A percentile compares a stretch with the other conserved stretches of the same genome.
Evolutionary conservation across 305 asterid species (phyloP).

Genomic region (Fraxinus velutina): DNA sequence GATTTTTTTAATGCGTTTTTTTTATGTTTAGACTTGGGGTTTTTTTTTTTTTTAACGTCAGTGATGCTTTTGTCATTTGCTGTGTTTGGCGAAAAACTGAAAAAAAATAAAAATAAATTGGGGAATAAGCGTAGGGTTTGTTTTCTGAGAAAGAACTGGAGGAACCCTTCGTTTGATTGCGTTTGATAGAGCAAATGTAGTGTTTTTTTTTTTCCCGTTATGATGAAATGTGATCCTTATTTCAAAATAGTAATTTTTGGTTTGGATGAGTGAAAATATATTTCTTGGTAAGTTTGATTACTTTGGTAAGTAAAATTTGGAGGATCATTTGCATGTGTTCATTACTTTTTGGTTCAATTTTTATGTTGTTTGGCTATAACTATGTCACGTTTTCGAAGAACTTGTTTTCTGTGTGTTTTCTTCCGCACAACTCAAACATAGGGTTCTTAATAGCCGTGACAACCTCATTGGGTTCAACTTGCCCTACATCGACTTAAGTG

Average conservation of each 20-base stretch:
- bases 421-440: background rate
- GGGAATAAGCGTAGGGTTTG: background rate
- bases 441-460: background rate
- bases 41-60: background rate
- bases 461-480: background rate
- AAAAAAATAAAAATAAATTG: background rate
- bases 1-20: background rate
- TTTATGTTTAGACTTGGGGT: background rate
- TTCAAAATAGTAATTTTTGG: background rate
- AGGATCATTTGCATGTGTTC: background rate
- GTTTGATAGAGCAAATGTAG: slow-evolving; percentile 9
- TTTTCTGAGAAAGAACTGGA: background rate
- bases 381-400: background rate
- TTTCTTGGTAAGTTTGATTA: background rate
- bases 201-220: background rate
- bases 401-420: background rate
- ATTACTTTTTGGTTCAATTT: background rate
- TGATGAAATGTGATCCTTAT: background rate
- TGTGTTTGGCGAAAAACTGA: background rate
- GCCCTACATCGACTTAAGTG: background rate
- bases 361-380: background rate
- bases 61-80: slow-evolving; percentile 8
- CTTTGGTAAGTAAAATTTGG: background rate
- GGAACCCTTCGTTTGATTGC: background rate
- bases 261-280: background rate